These are phyloP conservation scores for Cutaneotrichosporon sp. DNA, from an alignment of 1,284 basidiomycete genomes.

Conservation along the genomic window DNA sequence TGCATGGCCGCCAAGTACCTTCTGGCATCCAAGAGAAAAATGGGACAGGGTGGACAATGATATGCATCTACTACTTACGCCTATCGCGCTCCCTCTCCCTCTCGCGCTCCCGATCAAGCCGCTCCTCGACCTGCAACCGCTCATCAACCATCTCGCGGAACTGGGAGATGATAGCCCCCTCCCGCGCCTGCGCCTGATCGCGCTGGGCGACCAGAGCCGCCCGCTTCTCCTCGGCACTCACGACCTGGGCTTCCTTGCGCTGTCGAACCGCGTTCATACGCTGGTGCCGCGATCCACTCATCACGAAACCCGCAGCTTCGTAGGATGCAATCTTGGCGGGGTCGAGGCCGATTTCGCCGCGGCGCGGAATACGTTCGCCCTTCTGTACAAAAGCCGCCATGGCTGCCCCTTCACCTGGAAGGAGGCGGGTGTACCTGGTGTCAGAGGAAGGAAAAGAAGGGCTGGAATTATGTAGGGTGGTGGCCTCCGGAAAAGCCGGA, in stretches of 20 bases:
- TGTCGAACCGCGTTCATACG: conserved; percentile 97
- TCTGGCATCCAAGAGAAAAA: no score
- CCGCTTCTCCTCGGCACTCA: conserved; percentile 94
- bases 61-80: background rate
- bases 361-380: conserved; percentile 88
- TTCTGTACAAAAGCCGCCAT: conserved; percentile 94
- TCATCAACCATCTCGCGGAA: conserved; percentile 76
- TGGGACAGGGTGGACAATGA: no score
- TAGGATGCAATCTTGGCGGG: conserved; percentile 80
- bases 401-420: conserved; percentile 91
- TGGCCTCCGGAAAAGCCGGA: background rate
- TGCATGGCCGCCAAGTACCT: no score
- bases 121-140: conserved; percentile 19
- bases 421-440: conserved; percentile 68
- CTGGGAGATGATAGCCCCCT: conserved; percentile 63
- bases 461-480: background rate
- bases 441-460: conserved; percentile 4
- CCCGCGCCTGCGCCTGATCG: conserved; percentile 87
- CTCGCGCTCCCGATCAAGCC: conserved; percentile 6
- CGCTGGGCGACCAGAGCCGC: conserved; percentile 88
- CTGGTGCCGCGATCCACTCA: conserved; percentile 90
- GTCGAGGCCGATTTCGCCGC: conserved; percentile 94
- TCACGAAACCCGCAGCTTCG: conserved; percentile 93
- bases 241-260: conserved; percentile 96
- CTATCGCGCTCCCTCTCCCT: conserved; percentile 7